These are phyloP conservation scores for Prinsepia uniflora DNA, from an alignment of 306 rosid genomes.

Conservation along the genomic window DNA sequence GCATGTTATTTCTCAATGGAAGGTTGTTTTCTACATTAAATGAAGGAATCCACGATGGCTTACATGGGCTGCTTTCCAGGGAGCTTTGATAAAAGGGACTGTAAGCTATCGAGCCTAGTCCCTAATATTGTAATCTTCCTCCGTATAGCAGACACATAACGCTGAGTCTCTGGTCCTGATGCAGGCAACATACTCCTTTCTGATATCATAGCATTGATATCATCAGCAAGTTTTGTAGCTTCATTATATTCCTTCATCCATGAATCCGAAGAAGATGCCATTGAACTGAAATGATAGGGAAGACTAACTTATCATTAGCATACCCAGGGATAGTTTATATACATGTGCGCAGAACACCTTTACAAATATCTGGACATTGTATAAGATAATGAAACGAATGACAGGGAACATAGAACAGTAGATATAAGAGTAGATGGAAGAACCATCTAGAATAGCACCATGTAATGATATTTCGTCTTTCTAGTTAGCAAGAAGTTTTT, in stretches of 20 bases:
- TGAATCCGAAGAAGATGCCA: conserved; percentile 88
- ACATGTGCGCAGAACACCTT: background rate
- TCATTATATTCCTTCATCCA: conserved; percentile 96
- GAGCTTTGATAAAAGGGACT: conserved; percentile 60
- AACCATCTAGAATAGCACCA: background rate
- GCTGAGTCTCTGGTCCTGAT: conserved; percentile 90
- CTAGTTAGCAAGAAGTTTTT: background rate
- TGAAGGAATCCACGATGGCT: conserved; percentile 30
- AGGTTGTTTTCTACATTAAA: background rate
- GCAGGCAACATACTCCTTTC: conserved; percentile 58
- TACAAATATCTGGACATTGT: background rate
- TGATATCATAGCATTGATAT: conserved; percentile 85
- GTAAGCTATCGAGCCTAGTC: conserved; percentile 94
- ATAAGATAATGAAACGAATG: background rate
- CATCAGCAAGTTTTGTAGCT: conserved; percentile 84
- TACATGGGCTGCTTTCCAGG: conserved; percentile 88
- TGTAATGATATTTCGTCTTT: background rate
- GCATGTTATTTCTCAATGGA: background rate
- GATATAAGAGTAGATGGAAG: background rate
- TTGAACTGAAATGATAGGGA: conserved; percentile 40
- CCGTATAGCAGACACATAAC: conserved; percentile 85
- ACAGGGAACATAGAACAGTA: background rate
- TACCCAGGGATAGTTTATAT: background rate
- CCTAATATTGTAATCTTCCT: conserved; percentile 94
- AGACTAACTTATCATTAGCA: background rate